Conservation (phyloP, 345 rosid species). For the Salix caprea region DNA sequence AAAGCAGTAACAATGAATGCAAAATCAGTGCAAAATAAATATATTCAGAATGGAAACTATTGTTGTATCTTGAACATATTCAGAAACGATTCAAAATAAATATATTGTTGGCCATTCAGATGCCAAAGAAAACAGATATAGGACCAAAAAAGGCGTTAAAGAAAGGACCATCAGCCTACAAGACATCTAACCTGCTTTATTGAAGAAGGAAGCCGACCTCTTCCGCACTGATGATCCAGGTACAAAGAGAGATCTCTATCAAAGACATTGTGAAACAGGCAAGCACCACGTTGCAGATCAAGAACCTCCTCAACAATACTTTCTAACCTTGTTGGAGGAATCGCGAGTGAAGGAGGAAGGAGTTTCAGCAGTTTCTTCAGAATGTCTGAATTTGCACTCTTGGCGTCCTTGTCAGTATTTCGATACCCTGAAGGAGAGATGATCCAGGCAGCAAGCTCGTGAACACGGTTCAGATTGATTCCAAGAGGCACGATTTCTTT, state of each 20-base stretch:
- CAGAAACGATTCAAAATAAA: too few relatives aligned
- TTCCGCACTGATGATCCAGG: slow-evolving; percentile 64
- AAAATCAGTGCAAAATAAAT: too few relatives aligned
- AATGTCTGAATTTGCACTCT: slow-evolving; percentile 34
- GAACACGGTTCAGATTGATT: slow-evolving; percentile 34
- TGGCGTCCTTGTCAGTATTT: slow-evolving; percentile 18
- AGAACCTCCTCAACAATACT: slow-evolving; percentile 66
- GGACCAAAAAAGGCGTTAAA: not conserved
- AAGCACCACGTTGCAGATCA: slow-evolving; percentile 49
- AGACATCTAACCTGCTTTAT: slow-evolving; percentile 49
- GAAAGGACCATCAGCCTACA: not conserved
- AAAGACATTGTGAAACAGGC: slow-evolving; percentile 53
- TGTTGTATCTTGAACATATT: too few relatives aligned
- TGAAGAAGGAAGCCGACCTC: slow-evolving; percentile 52
- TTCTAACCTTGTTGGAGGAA: slow-evolving; percentile 63
- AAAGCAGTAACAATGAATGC: too few relatives aligned
- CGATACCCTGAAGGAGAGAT: slow-evolving; percentile 33
- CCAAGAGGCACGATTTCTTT: slow-evolving; percentile 56
- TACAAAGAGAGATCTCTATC: slow-evolving; percentile 54
- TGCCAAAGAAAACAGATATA: not conserved
- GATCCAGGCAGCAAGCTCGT: slow-evolving; percentile 43
- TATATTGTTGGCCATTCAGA: not conserved
- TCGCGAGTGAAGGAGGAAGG: slow-evolving; percentile 50
- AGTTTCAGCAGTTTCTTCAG: slow-evolving; percentile 54
- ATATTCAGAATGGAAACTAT: too few relatives aligned